phyloP scores from a whole-genome alignment of 345 rosid genomes.

The Erodium maritimum region DNA sequence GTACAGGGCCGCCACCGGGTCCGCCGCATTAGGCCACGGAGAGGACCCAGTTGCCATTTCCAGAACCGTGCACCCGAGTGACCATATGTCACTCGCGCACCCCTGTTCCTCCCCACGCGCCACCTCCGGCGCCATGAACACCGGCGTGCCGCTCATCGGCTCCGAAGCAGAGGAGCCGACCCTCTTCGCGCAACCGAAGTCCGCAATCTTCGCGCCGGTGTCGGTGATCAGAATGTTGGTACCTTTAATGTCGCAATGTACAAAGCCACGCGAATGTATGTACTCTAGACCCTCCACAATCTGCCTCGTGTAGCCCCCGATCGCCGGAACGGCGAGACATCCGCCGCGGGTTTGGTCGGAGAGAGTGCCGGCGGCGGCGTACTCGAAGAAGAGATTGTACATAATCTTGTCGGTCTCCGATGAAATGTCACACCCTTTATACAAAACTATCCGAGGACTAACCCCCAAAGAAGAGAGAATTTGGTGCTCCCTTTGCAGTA shows the following conservation, averaged over 20 bases:
- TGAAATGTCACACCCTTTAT: constrained; percentile 43
- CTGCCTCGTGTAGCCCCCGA: constrained; percentile 41
- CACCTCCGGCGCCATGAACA: constrained; percentile 84
- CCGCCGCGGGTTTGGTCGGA: constrained; percentile 29
- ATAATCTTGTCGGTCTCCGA: constrained; percentile 17
- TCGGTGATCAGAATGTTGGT: constrained; percentile 44
- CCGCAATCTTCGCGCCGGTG: constrained; percentile 47
- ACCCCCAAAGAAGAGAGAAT: constrained; percentile 39
- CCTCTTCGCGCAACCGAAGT: constrained; percentile 67
- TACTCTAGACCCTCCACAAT: constrained; percentile 44
- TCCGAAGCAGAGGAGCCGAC: constrained; percentile 11
- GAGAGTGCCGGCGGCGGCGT: constrained; percentile 47
- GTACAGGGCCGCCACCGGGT: constrained; percentile 34
- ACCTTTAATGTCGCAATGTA: constrained; percentile 66
- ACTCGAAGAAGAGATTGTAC: constrained; percentile 64
- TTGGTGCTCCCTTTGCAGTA: constrained; percentile 42
- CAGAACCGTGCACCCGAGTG: constrained; percentile 57
- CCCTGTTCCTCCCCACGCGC: constrained; percentile 80
- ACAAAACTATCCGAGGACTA: constrained; percentile 33
- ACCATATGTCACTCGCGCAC: constrained; percentile 50
- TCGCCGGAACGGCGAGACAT: constrained; percentile 19
- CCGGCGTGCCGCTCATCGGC: constrained; percentile 43
- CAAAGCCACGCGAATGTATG: constrained; percentile 46
- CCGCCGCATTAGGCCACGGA: constrained; percentile 27
- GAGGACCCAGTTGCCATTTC: constrained; percentile 61